These are phyloP conservation scores for Leccinum subtestaceum DNA, from an alignment of 768 basidiomycete species.

Conservation along the genomic window DNA sequence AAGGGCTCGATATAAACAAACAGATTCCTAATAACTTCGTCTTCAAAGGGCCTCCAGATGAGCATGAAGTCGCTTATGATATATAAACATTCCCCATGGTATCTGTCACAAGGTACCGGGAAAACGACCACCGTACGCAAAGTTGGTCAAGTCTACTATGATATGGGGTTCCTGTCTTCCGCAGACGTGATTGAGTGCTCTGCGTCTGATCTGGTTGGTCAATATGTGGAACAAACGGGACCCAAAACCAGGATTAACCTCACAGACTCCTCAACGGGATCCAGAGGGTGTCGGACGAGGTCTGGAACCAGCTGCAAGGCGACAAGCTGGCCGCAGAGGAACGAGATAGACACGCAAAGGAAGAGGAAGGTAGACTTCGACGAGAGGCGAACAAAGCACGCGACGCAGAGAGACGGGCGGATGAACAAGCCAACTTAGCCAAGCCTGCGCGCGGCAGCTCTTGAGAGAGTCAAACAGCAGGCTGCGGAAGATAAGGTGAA, in stretches of 20 bases:
- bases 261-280: conserved; percentile 36
- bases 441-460: conserved; percentile 12
- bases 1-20: conserved; percentile 40
- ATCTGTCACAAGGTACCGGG: conserved; percentile 47
- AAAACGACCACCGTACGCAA: conserved; percentile 64
- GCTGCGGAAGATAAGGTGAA: conserved; percentile 19
- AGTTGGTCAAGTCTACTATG: conserved; percentile 59
- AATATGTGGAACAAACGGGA: conserved; percentile 71
- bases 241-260: conserved; percentile 48
- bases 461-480: conserved; percentile 19
- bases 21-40: conserved; percentile 62
- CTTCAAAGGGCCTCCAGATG: conserved; percentile 73
- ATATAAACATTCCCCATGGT: not conserved
- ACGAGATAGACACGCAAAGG: conserved; percentile 13
- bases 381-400: conserved; percentile 17
- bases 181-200: conserved; percentile 64
- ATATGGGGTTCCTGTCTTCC: conserved; percentile 56
- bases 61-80: conserved; percentile 3
- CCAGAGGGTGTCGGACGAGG: conserved; percentile 47
- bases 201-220: conserved; percentile 64
- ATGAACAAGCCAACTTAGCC: conserved; percentile 17
- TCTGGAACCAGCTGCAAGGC: conserved; percentile 51
- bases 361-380: conserved; percentile 16
- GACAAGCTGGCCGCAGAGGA: conserved; percentile 30
- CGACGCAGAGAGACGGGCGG: conserved; percentile 23